Percentiles rank a stretch among this genome's conserved stretches.
Conservation (phyloP, 225 moss, liverwort and hornwort genomes). For the Pseudoscleropodium purum region DNA sequence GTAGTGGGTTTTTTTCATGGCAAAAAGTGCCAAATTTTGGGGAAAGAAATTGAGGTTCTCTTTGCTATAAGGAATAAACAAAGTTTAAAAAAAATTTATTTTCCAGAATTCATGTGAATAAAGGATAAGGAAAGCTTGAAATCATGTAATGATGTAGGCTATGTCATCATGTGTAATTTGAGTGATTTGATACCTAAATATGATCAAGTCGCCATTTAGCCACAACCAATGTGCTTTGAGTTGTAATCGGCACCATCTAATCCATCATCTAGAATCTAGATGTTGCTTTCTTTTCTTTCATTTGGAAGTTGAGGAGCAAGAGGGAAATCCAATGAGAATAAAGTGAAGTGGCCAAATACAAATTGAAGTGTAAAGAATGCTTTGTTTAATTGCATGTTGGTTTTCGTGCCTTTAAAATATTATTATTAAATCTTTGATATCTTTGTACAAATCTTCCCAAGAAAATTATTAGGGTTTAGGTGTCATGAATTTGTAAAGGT, state of each 20-base stretch:
- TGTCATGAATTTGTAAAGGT: too few relatives aligned
- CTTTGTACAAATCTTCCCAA: not conserved
- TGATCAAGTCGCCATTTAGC: accelerated
- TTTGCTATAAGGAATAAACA: not conserved
- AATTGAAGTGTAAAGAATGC: not conserved
- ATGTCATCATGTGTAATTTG: not conserved
- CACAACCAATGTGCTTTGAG: not conserved
- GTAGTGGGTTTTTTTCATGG: too few relatives aligned
- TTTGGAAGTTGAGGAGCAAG: too few relatives aligned
- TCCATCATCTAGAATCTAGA: accelerated
- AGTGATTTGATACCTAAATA: not conserved
- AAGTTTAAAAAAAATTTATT: too few relatives aligned
- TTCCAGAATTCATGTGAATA: accelerated
- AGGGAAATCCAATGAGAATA: accelerated
- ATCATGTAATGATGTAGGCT: accelerated
- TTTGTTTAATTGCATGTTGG: not conserved
- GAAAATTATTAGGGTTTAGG: not conserved
- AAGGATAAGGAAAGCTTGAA: not conserved
- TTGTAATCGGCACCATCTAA: not conserved
- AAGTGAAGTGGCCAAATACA: too few relatives aligned
- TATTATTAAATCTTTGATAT: not conserved
- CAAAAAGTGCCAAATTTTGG: too few relatives aligned
- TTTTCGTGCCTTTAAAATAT: not conserved
- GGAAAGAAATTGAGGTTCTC: not conserved
- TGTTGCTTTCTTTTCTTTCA: too few relatives aligned